These are phyloP conservation scores for Ustanciosporium gigantosporum DNA, from an alignment of 1,284 basidiomycete species.

Conservation along the genomic window DNA sequence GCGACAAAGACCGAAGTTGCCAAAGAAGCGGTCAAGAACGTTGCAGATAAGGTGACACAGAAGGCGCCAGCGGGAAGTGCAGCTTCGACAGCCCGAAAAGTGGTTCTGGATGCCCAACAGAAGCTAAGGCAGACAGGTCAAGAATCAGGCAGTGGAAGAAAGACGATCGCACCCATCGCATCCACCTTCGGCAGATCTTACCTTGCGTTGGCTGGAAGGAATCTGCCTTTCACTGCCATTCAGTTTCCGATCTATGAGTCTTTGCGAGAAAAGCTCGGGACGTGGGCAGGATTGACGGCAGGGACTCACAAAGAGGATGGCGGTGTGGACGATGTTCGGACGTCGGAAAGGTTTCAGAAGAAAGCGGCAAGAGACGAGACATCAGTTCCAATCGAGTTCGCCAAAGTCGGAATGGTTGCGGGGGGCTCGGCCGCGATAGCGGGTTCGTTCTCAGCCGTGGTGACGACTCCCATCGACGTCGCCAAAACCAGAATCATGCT, in stretches of 20 bases:
- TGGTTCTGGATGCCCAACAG: slow-evolving; percentile 18
- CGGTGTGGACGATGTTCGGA: slow-evolving; percentile 30
- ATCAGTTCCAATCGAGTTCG: slow-evolving; percentile 18
- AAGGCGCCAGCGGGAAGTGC: slow-evolving; percentile 28
- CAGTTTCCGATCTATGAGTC: slow-evolving; percentile 56
- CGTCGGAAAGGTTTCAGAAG: slow-evolving; percentile 12
- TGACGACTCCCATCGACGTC: slow-evolving; percentile 49
- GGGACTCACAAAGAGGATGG: slow-evolving; percentile 34
- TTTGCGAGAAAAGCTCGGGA: slow-evolving; percentile 21
- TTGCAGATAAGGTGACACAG: slow-evolving; percentile 21
- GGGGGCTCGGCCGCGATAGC: slow-evolving; percentile 40
- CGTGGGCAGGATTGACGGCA: slow-evolving; percentile 31
- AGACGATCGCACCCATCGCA: slow-evolving; percentile 8
- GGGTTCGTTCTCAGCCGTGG: slow-evolving; percentile 34
- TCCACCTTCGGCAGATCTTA: slow-evolving; percentile 39
- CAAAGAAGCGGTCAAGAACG: slow-evolving; percentile 15
- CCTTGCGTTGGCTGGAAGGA: slow-evolving; percentile 46
- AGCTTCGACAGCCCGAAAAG: slow-evolving; percentile 21
- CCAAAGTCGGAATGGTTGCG: slow-evolving; percentile 40
- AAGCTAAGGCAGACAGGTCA: slow-evolving; percentile 3
- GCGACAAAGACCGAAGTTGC: slow-evolving; percentile 9
- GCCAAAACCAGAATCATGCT: slow-evolving; percentile 54
- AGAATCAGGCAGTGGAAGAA: slow-evolving; percentile 5
- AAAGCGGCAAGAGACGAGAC: slow-evolving; percentile 9
- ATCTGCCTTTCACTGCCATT: slow-evolving; percentile 54